These are phyloP conservation scores for Pleurotus tuoliensis DNA, from an alignment of 768 basidiomycete genomes.

Conservation along the genomic window DNA sequence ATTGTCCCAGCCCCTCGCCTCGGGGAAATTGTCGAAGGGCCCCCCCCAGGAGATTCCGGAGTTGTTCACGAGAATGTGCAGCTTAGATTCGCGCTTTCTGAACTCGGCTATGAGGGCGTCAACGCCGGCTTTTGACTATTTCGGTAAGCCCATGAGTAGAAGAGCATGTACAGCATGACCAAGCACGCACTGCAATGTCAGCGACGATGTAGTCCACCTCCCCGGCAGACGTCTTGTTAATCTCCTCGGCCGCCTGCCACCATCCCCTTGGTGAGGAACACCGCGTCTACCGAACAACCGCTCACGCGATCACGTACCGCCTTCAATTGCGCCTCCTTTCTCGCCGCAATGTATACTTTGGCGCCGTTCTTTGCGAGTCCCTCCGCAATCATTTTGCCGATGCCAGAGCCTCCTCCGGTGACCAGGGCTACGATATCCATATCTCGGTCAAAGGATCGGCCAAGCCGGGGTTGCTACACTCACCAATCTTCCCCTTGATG, in stretches of 20 bases:
- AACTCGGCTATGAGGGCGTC: conserved; percentile 66
- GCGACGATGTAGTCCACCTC: conserved; percentile 71
- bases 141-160: not conserved
- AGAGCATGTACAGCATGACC: not conserved
- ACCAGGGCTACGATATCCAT: conserved; percentile 50
- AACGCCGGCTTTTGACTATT: conserved; percentile 74
- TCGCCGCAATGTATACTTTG: conserved; percentile 84
- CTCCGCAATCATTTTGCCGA: conserved; percentile 81
- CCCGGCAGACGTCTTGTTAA: conserved; percentile 59
- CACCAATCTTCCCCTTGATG: conserved; percentile 69
- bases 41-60: conserved; percentile 80
- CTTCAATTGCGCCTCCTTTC: conserved; percentile 76
- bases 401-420: conserved; percentile 80
- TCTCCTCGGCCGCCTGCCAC: conserved; percentile 45
- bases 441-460: not conserved
- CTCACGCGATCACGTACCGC: conserved; percentile 52
- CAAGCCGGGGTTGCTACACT: conserved; percentile 10
- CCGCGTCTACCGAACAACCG: not conserved
- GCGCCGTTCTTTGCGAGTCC: conserved; percentile 84
- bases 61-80: conserved; percentile 85
- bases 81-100: conserved; percentile 62
- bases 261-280: not conserved
- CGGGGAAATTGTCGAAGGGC: conserved; percentile 64
- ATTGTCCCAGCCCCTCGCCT: conserved; percentile 84
- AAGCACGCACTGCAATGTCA: conserved; percentile 62